Base-by-base conservation (phyloP, 1,139 yeast genomes). In the Geotrichum australiense region DNA sequence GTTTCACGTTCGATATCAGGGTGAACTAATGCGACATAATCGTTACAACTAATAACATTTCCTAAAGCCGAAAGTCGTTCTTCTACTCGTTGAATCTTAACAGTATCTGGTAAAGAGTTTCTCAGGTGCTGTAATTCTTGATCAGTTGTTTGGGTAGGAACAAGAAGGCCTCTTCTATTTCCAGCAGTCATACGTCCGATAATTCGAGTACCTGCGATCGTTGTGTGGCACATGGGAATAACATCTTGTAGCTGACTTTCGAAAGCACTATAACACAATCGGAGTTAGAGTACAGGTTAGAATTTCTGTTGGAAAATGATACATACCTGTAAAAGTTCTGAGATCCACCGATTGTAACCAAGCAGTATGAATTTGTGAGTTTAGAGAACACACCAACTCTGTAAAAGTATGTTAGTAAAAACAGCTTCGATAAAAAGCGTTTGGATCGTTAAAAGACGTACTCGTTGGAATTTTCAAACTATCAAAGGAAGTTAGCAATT, bases 1-100 rank as follows among this genome's bases (percentile, higher is more conserved):
- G 98, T 93, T 67, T 93, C 99, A 62, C 98, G 80, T 71, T 93
- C 98, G 53, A 93, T 86, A 69, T 93, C 99, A 41, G 99, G 99
- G 65, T 93, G 99, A 41, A 93, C 98, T 51, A 93, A 73, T 3
- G 99, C 99, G 55, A 93, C 98, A 63, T 93, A 93, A 66, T 93
- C 99, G 67, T 93, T 93, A 69, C 98, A 91, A 66, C 98, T 91
- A 59, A 93, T 87, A 50, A 93, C 98, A 57, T 93, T 93, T 54
- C 99, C 99, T 52, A 93, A 70, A 8, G 99, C 98, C 37, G 95
- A 83, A 52, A 93, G 72, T 61, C 98, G 78, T 69, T 93, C 99
- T 68, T 93, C 98, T 35, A 93, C 96, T 65, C 99, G 78, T 70
- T 93, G 98, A 56, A 93, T 86, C 67, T 84, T 87, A 52, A 93